Base-by-base conservation (phyloP, 2,329 filamentous ascomycete genomes). In the Mariannaea elegans region DNA sequence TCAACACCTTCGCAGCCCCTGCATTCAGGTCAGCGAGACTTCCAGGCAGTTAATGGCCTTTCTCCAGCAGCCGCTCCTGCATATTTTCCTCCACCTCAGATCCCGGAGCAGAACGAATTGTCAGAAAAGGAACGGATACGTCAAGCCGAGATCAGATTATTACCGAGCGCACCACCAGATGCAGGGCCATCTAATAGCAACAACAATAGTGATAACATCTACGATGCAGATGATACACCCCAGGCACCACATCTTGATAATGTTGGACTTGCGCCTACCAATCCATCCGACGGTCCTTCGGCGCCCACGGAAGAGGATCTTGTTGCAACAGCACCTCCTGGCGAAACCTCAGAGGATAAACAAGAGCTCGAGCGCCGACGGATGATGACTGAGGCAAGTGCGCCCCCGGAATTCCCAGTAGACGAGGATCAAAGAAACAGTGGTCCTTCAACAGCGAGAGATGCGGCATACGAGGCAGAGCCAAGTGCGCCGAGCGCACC, bases 91-190 rank as follows among this genome's bases (percentile, higher is more conserved):
- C 85, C 85, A 4, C 88, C 90, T n/a, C 79, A 84, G 27, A 67
- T 88, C 16, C 78, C 81, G 10, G 78, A 84, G 12, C 87, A 92
- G 55, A 84, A 85, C 60, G 82, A 80, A 4, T 78, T 93, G 29
- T 87, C 90, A 12, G 95, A 98, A 64, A 97, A 97, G 75, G 90
- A 96, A 60, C 88, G 89, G 47, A 78, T 95, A 59, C 86, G 89
- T 45, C 86, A 87, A 59, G 93, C 92, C 38, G 94, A 97, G 77
- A 85, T 90, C 65, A 85, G 89, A 45, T 79, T 97, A 5, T 77
- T 97, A 19, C 94, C 94, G 2, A 97, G 93, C 71, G 88, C 89
- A 68, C 94, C 90, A 19, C 80, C 71, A 1, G 66, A 61, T 8
- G 68, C 77, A 6, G 65, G 68, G 2, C 64, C 71, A 7, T 75